Evolutionary conservation across 2,329 filamentous ascomycete genomes (phyloP).

Genomic region (Sclerotinia spermophila): DNA sequence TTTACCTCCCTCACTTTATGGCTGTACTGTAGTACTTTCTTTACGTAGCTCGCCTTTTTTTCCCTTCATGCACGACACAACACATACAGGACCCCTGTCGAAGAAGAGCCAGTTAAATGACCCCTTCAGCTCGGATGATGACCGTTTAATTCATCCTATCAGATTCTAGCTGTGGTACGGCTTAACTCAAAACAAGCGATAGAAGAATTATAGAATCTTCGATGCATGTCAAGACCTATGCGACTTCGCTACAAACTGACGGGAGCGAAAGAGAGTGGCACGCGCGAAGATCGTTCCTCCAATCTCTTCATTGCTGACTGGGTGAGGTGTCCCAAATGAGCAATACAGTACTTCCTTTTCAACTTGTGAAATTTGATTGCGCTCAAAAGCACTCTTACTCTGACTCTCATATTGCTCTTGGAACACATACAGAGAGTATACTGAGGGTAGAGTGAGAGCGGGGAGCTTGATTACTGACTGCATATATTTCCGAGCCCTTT

Average conservation of each 20-base stretch:
- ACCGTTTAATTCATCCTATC: conserved; percentile 15
- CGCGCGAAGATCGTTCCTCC: conserved; percentile 5
- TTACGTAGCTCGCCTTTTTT: background rate
- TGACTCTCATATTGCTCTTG: background rate
- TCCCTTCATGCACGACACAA: conserved; percentile 11
- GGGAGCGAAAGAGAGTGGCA: background rate
- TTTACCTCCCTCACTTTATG: background rate
- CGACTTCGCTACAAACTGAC: conserved; percentile 1
- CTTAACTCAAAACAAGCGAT: conserved; percentile 22
- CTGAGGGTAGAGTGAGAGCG: background rate
- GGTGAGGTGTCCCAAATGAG: background rate
- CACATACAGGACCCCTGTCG: background rate
- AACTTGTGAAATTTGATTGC: background rate
- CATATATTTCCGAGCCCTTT: background rate
- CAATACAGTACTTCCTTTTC: background rate
- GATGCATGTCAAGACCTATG: background rate
- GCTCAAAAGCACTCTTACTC: background rate
- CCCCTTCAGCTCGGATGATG: background rate
- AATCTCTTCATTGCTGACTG: background rate
- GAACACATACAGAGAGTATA: background rate
- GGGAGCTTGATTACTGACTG: background rate
- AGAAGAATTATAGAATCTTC: conserved; percentile 23
- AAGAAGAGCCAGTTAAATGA: background rate
- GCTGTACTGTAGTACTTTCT: background rate
- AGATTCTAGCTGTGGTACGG: conserved; percentile 7